A percentile compares a stretch with the other conserved stretches of the same genome.
Conservation (phyloP, 2,329 filamentous ascomycete genomes). For the Dactylellina sp. region DNA sequence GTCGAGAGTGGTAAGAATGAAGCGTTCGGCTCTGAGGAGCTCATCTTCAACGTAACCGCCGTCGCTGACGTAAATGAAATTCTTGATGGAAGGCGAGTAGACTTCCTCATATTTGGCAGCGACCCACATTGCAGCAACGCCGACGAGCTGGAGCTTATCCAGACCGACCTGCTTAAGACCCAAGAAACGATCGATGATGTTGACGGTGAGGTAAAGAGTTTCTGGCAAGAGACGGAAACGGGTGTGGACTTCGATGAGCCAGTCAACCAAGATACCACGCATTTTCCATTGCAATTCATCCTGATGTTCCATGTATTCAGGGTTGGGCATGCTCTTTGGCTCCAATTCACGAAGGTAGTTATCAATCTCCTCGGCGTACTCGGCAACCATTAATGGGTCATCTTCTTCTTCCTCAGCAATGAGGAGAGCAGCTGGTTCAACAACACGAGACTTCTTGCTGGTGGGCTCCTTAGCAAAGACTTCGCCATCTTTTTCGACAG, state of each 20-base stretch:
- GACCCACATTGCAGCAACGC: constrained; percentile 99
- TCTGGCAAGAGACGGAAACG: constrained; percentile 95
- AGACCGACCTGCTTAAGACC: constrained; percentile 95
- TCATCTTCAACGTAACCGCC: constrained; percentile 95
- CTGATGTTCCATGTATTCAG: constrained; percentile 94
- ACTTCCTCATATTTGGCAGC: constrained; percentile 99
- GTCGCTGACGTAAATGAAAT: constrained; percentile 96
- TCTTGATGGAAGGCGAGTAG: constrained; percentile 92
- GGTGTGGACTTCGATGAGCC: constrained; percentile 97
- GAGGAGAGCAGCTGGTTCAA: constrained; percentile 66
- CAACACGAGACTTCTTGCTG: constrained; percentile 47
- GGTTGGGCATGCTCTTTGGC: constrained; percentile 82
- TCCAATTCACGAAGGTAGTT: constrained; percentile 93
- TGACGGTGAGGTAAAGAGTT: constrained; percentile 95
- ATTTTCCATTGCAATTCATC: constrained; percentile 98
- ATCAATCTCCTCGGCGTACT: constrained; percentile 97
- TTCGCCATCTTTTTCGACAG: constrained; percentile 38
- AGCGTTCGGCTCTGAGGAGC: constrained; percentile 96
- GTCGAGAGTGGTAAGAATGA: constrained; percentile 88
- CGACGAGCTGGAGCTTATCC: constrained; percentile 93
- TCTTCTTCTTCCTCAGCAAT: constrained; percentile 89
- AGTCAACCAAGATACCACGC: constrained; percentile 95
- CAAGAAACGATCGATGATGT: constrained; percentile 97
- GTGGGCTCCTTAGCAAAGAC: constrained; percentile 48
- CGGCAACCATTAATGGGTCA: constrained; percentile 96